Evolutionary conservation across 768 basidiomycete species (phyloP).

Genomic region (Pleurotus pulmonarius): DNA sequence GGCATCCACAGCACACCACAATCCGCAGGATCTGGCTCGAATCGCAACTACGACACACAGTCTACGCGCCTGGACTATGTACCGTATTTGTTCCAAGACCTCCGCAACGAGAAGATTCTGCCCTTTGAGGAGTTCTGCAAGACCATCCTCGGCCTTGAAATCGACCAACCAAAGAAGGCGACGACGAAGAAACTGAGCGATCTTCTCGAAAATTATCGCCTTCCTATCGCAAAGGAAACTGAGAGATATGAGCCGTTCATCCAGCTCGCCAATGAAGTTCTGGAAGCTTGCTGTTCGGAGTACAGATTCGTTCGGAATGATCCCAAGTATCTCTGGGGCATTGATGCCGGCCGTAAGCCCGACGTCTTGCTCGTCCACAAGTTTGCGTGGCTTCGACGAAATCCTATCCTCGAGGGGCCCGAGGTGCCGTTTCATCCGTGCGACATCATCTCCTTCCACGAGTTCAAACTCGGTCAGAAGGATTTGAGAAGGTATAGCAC

Average conservation of each 20-base stretch:
- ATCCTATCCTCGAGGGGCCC: not conserved
- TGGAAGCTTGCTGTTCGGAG: not conserved
- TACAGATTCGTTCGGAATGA: constrained; percentile 4
- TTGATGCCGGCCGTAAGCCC: constrained; percentile 3
- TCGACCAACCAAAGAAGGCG: not conserved
- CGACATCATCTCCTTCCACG: constrained; percentile 2
- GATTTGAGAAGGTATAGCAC: not conserved
- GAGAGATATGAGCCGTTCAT: not conserved
- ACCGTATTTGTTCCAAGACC: constrained; percentile 5
- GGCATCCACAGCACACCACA: not conserved
- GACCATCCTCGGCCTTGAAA: not conserved
- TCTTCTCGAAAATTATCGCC: not conserved
- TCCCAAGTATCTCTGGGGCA: not conserved
- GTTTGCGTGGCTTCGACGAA: not conserved
- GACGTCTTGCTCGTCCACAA: not conserved
- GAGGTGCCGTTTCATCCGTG: constrained; percentile 1
- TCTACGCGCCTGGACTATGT: not conserved
- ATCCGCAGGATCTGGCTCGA: not conserved
- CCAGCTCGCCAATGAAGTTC: not conserved
- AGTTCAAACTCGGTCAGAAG: constrained; percentile 3
- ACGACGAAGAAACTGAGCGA: not conserved
- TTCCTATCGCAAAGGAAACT: not conserved
- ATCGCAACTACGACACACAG: not conserved
- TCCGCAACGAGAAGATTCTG: not conserved
- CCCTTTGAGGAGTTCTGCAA: constrained; percentile 1